Percentiles rank a stretch among this genome's conserved stretches.
phyloP scores from a whole-genome alignment of 768 basidiomycete genomes.

The Baorangia bicolor region DNA sequence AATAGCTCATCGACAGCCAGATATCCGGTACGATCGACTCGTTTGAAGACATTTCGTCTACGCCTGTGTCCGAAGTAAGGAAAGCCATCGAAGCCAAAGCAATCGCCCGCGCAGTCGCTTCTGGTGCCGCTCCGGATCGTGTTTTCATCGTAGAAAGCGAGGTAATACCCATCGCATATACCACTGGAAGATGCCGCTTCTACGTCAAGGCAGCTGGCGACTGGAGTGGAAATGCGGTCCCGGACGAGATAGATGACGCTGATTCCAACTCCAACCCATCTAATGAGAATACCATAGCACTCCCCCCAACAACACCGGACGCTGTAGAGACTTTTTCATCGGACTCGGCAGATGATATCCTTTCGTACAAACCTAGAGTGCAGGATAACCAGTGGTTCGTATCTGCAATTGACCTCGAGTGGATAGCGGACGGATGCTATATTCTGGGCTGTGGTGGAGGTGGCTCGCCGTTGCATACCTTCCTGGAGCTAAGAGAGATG shows the following conservation, averaged over 20 bases:
- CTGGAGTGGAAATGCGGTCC: constrained; percentile 29
- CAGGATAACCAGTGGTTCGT: constrained; percentile 43
- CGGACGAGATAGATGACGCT: constrained; percentile 20
- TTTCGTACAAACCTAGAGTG: constrained; percentile 39
- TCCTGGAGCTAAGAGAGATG: constrained; percentile 50
- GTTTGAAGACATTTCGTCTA: constrained; percentile 41
- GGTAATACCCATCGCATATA: constrained; percentile 45
- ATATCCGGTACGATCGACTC: constrained; percentile 47
- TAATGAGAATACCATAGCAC: constrained; percentile 1
- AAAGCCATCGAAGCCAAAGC: constrained; percentile 38
- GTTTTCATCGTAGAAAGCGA: constrained; percentile 56
- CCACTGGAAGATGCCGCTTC: constrained; percentile 38
- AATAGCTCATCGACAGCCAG: constrained; percentile 21
- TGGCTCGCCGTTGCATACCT: constrained; percentile 54
- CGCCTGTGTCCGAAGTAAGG: constrained; percentile 32
- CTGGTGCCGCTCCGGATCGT: constrained; percentile 43
- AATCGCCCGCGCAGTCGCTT: constrained; percentile 42
- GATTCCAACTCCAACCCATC: background rate
- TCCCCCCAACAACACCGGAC: constrained; percentile 1
- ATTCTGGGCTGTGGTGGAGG: constrained; percentile 65
- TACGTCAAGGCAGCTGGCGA: constrained; percentile 65
- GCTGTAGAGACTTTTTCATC: constrained; percentile 12
- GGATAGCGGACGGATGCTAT: constrained; percentile 63
- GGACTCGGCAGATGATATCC: constrained; percentile 26
- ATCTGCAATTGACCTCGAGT: constrained; percentile 50